These are phyloP conservation scores for Saccharomycopsis oosterbeekiorum DNA, from an alignment of 805 yeast genomes.

Conservation along the genomic window DNA sequence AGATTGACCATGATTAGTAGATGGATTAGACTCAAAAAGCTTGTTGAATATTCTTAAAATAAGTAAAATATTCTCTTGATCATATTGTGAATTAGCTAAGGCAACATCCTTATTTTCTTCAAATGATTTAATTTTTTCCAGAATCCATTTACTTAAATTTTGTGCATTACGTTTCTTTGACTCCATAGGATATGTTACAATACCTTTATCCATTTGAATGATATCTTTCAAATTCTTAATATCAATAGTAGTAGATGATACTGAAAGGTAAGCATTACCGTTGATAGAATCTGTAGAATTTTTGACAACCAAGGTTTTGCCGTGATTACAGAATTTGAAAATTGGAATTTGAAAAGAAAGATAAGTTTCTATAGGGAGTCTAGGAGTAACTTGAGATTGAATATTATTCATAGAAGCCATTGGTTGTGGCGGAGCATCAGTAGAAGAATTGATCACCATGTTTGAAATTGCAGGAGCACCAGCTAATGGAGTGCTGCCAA, in stretches of 20 bases:
- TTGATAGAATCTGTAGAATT: background rate
- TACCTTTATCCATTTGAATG: slow-evolving; percentile 3
- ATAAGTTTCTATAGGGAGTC: slow-evolving; percentile 12
- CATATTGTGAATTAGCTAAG: background rate
- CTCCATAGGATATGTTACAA: slow-evolving; percentile 15
- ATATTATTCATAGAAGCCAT: background rate
- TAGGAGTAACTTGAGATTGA: background rate
- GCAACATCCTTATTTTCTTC: background rate
- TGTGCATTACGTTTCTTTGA: slow-evolving; percentile 9
- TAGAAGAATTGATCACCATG: background rate
- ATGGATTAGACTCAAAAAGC: background rate
- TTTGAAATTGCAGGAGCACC: background rate
- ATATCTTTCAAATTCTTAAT: slow-evolving; percentile 6
- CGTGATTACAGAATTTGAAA: slow-evolving; percentile 8
- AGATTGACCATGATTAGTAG: background rate
- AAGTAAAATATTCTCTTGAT: slow-evolving; percentile 5
- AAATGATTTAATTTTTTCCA: background rate
- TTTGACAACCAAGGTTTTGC: slow-evolving; percentile 8
- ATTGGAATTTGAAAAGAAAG: slow-evolving; percentile 13
- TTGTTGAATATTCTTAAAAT: slow-evolving; percentile 11
- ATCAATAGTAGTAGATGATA: background rate
- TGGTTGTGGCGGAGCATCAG: background rate
- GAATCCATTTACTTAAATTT: slow-evolving; percentile 14
- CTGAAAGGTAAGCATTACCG: background rate
- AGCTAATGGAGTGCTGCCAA: background rate